Evolutionary conservation across 2,329 filamentous ascomycete genomes (phyloP), one percentile per base, ranked within the genome.

Genomic region (Fusarium haematococcum): DNA sequence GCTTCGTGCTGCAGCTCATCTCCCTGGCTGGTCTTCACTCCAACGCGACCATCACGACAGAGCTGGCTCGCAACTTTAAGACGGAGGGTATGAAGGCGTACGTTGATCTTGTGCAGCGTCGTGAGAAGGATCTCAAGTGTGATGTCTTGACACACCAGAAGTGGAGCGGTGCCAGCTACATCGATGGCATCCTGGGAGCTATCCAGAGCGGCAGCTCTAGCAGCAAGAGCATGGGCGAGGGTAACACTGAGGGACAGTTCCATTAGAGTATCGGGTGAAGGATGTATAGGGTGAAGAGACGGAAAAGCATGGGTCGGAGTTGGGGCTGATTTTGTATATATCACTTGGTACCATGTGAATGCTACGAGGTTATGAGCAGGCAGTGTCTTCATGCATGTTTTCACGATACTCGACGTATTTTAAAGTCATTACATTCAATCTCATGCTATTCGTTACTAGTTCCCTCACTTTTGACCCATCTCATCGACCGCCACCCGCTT

Each of bases 111-210:
- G 92, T 99, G 43, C 97, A 99, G 84, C 88, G 91, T 62, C 89
- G 92, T 43, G 97, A 99, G 85, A 98, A 98, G 88, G 95, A 97
- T 75, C 85, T 96, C 1, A 94, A 93, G 16, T 95, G 95, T 67
- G 95, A 98, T 78, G 95, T 98, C n/a, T 86, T 98, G 74, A 98
- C 95, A 43, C 95, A 98, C 82, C 95, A 98, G 87, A 97, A 97
- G 82, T 95, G 93, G 93, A 91, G 88, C 74, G 89, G 89, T 25
- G 89, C 89, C 0, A 85, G 81, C 69, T 91, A 98, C 81, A 93
- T 98, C 76, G 95, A 98, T 82, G 95, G 95, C 4, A 96, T 98
- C 56, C 82, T 98, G 35, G 95, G 95, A 0, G 92, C 94, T 6
- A 97, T 98, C 61, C 95, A 97, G 84, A 97, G 94, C 78, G 96